A percentile compares a stretch with the other conserved stretches of the same genome.
phyloP scores from a whole-genome alignment of 257 asterid species.

The Nicotiana undulata region DNA sequence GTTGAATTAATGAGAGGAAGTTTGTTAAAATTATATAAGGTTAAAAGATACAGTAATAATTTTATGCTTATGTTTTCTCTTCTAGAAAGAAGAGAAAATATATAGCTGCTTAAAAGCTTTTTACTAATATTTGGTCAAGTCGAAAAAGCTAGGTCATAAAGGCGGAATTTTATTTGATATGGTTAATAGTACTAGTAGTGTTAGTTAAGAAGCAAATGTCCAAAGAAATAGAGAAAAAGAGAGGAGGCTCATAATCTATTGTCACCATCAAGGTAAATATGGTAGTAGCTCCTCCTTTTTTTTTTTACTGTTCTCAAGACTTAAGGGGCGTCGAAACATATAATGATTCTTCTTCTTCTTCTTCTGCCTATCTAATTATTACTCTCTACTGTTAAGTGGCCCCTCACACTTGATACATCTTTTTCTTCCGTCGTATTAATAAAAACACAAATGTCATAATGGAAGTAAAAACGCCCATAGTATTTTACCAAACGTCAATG shows the following conservation, averaged over 20 bases:
- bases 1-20: too few relatives aligned
- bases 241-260: too few relatives aligned
- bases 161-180: too few relatives aligned
- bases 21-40: too few relatives aligned
- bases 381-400: background rate
- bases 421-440: background rate
- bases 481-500: background rate
- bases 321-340: slow-evolving; percentile 9
- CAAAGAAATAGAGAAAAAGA: background rate
- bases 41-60: too few relatives aligned
- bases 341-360: background rate
- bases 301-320: background rate
- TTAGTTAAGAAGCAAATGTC: too few relatives aligned
- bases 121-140: too few relatives aligned
- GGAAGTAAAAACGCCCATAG: background rate
- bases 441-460: background rate
- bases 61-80: too few relatives aligned
- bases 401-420: background rate
- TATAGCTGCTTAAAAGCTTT: too few relatives aligned
- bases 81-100: too few relatives aligned
- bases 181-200: too few relatives aligned
- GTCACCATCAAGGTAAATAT: background rate
- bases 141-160: too few relatives aligned
- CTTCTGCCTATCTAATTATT: background rate
- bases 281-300: background rate